Evolutionary conservation across 2,329 filamentous ascomycete species (phyloP).

Genomic region (Apiospora koreana): DNA sequence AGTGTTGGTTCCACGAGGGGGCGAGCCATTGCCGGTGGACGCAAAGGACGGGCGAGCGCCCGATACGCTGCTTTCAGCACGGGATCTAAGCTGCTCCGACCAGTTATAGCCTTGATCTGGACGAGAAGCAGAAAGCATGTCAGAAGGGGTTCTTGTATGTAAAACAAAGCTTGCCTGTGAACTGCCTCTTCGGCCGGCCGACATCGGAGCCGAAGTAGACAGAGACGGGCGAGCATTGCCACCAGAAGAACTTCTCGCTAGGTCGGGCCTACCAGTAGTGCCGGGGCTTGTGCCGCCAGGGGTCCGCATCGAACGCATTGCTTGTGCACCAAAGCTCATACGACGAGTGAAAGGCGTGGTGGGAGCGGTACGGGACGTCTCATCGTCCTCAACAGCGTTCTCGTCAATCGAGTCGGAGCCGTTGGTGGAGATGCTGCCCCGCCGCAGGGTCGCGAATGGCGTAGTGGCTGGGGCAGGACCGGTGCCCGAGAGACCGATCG

Average conservation of each 20-base stretch:
- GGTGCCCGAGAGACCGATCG: conserved; percentile 71
- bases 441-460: conserved; percentile 54
- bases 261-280: conserved; percentile 59
- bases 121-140: conserved; percentile 59
- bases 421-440: conserved; percentile 70
- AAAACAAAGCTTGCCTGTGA: conserved; percentile 63
- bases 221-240: conserved; percentile 28
- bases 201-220: conserved; percentile 32
- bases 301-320: conserved; percentile 69
- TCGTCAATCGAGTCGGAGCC: conserved; percentile 68
- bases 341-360: conserved; percentile 78
- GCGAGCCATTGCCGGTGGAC: conserved; percentile 42
- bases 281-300: conserved; percentile 60
- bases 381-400: conserved; percentile 71
- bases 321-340: conserved; percentile 86
- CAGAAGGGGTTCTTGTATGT: conserved; percentile 62
- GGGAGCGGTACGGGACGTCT: conserved; percentile 60
- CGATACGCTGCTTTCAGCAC: conserved; percentile 78
- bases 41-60: conserved; percentile 59
- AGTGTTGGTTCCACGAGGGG: conserved; percentile 39
- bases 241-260: conserved; percentile 27
- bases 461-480: conserved; percentile 58
- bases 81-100: conserved; percentile 91
- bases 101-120: conserved; percentile 95
- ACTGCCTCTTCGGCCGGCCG: conserved; percentile 35